Evolutionary conservation across 352 stramenopile species (phyloP).

Genomic region (Globisporangium camurandrum): DNA sequence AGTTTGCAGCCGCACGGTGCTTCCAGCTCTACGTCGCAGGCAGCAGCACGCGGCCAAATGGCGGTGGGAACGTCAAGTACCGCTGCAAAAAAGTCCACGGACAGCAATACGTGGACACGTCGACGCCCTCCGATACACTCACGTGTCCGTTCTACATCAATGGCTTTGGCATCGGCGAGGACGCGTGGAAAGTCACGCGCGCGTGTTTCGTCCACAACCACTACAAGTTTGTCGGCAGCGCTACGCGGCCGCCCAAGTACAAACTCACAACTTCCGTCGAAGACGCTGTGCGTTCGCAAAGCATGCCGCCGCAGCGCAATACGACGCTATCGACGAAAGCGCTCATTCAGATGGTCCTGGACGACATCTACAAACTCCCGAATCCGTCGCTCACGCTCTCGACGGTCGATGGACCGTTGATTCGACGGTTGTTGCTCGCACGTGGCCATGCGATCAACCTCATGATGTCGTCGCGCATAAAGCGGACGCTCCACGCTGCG

Average conservation of each 20-base stretch:
- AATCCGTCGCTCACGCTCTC: conserved; percentile 48
- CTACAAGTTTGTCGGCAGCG: conserved; percentile 79
- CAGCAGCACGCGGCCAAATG: conserved; percentile 58
- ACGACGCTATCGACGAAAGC: conserved; percentile 76
- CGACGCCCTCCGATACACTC: conserved; percentile 33
- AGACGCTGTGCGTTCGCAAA: not conserved
- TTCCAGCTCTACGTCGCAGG: conserved; percentile 66
- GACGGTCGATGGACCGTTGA: conserved; percentile 68
- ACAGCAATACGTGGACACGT: conserved; percentile 68
- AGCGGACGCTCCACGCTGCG: conserved; percentile 56
- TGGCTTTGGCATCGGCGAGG: conserved; percentile 57
- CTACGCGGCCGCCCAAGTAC: conserved; percentile 11
- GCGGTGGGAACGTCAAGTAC: conserved; percentile 79
- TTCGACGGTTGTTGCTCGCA: conserved; percentile 59
- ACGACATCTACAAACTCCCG: conserved; percentile 59
- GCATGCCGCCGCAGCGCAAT: conserved; percentile 53
- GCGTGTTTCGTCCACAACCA: conserved; percentile 77
- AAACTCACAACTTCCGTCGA: no score
- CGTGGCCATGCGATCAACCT: conserved; percentile 74
- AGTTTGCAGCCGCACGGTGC: conserved; percentile 65
- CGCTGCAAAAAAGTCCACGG: conserved; percentile 73
- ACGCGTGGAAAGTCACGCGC: conserved; percentile 65
- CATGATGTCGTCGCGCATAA: conserved; percentile 82
- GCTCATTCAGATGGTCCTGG: conserved; percentile 63
- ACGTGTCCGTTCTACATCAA: conserved; percentile 82